Evolutionary conservation across 352 stramenopile species (phyloP).

Genomic region (Pythium rishiriense): DNA sequence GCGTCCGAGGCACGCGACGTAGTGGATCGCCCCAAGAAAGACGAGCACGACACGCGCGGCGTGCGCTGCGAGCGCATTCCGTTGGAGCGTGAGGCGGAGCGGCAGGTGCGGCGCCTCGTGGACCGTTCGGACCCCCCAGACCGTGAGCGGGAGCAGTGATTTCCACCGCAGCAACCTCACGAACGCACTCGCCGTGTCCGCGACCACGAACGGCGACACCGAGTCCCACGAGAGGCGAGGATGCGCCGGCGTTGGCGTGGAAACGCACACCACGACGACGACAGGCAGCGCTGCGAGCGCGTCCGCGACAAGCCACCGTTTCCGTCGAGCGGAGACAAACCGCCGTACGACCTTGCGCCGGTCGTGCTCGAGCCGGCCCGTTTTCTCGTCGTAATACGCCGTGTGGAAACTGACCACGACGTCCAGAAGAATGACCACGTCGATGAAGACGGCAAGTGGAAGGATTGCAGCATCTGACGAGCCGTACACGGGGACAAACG

Average conservation of each 20-base stretch:
- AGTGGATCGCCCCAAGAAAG: constrained; percentile 28
- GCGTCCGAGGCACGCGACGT: constrained; percentile 30
- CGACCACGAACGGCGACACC: no score
- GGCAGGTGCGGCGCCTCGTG: constrained; percentile 13
- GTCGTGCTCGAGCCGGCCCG: constrained; percentile 12
- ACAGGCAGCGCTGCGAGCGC: constrained; percentile 9
- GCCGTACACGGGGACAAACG: constrained; percentile 21
- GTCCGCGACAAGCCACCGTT: constrained; percentile 14
- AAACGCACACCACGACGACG: background rate
- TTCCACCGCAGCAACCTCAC: constrained; percentile 7
- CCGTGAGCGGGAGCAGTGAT: constrained; percentile 4
- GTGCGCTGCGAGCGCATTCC: background rate
- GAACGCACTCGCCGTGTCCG: background rate
- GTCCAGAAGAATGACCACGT: constrained; percentile 15
- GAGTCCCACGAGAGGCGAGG: no score
- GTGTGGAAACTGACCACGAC: constrained; percentile 24
- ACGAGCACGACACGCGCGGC: constrained; percentile 21
- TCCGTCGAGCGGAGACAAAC: constrained; percentile 2
- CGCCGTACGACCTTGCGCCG: constrained; percentile 5
- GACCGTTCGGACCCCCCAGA: constrained; percentile 11
- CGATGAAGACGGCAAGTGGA: constrained; percentile 5
- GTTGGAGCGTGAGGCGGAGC: constrained; percentile 8
- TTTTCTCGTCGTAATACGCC: constrained; percentile 19
- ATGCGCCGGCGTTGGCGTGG: no score
- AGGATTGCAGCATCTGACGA: background rate